These are phyloP conservation scores for Populus tomentosa DNA, from an alignment of 441 rosid genomes.

Conservation along the genomic window DNA sequence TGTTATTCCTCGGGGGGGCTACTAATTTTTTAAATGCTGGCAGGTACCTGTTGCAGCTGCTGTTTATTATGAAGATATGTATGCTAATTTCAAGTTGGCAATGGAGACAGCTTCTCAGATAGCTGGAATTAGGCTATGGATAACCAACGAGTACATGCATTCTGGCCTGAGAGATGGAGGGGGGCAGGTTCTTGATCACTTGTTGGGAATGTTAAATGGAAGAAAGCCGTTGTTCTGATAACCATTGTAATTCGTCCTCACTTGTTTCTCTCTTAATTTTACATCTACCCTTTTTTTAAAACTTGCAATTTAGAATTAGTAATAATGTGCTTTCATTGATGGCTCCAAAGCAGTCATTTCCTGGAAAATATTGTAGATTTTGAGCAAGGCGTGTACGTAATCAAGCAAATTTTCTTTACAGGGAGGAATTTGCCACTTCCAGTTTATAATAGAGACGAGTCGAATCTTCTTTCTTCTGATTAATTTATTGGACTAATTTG, in stretches of 20 bases:
- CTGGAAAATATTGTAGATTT: too few relatives aligned
- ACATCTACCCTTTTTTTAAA: neutral
- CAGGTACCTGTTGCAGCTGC: constrained; percentile 94
- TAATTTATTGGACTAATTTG: too few relatives aligned
- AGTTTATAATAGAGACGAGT: too few relatives aligned
- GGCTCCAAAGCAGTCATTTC: neutral
- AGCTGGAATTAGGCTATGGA: constrained; percentile 72
- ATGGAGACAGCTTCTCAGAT: constrained; percentile 76
- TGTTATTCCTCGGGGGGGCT: neutral
- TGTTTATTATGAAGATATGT: constrained; percentile 80
- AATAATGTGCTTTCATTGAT: neutral
- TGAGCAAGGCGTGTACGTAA: too few relatives aligned
- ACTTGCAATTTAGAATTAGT: neutral
- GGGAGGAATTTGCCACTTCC: too few relatives aligned
- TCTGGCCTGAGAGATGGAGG: constrained; percentile 89
- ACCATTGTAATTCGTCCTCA: neutral
- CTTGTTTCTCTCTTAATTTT: too few relatives aligned
- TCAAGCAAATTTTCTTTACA: too few relatives aligned
- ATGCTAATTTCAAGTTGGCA: constrained; percentile 72
- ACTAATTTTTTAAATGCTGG: constrained; percentile 2
- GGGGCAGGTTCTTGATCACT: constrained; percentile 63
- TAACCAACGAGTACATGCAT: constrained; percentile 88
- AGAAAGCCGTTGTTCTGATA: constrained; percentile 70
- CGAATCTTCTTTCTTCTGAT: too few relatives aligned
- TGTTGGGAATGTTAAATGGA: constrained; percentile 78